Conservation (phyloP, 176 grass and related monocot genomes). For the Miscanthus lutarioriparius region DNA sequence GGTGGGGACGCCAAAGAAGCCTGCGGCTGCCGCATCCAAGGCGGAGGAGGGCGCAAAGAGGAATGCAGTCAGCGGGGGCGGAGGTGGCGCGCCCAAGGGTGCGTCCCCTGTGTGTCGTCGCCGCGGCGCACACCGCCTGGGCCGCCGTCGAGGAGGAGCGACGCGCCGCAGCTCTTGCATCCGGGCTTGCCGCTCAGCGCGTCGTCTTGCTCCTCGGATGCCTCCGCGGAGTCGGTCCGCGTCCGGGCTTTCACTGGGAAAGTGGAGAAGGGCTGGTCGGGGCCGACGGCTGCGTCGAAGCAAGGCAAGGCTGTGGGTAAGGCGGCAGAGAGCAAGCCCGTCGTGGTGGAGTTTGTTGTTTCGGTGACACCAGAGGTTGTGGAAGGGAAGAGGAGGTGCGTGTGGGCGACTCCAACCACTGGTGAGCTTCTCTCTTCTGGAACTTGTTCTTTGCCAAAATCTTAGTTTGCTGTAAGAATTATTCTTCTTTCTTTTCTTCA, state of each 20-base stretch:
- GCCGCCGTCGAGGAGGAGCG: slow-evolving; percentile 48
- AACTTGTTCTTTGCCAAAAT: neutral
- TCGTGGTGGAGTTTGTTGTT: slow-evolving; percentile 9
- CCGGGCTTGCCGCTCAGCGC: slow-evolving; percentile 57
- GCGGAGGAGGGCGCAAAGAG: slow-evolving; percentile 36
- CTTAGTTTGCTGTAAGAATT: neutral
- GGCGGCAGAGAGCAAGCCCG: slow-evolving; percentile 19
- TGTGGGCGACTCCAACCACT: slow-evolving; percentile 78
- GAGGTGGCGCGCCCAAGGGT: slow-evolving; percentile 27
- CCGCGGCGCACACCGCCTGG: slow-evolving; percentile 16
- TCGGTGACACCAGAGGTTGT: slow-evolving; percentile 26
- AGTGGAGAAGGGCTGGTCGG: slow-evolving; percentile 35
- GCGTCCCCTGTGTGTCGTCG: slow-evolving; percentile 19
- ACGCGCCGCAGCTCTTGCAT: slow-evolving; percentile 42
- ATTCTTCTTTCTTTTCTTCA: neutral
- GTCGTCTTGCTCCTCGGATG: slow-evolving; percentile 84
- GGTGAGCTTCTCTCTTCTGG: slow-evolving; percentile 50
- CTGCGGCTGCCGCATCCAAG: neutral
- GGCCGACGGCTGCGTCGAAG: slow-evolving; percentile 33
- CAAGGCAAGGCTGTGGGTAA: slow-evolving; percentile 49
- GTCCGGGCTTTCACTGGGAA: slow-evolving; percentile 53
- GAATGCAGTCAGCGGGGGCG: neutral
- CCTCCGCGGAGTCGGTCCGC: slow-evolving; percentile 55
- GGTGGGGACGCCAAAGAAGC: slow-evolving; percentile 27
- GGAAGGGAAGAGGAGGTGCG: slow-evolving; percentile 62